Percentiles rank a stretch among this genome's conserved stretches.
phyloP scores from a whole-genome alignment of 805 yeast genomes.

The Wickerhamomyces subpelliculosus region DNA sequence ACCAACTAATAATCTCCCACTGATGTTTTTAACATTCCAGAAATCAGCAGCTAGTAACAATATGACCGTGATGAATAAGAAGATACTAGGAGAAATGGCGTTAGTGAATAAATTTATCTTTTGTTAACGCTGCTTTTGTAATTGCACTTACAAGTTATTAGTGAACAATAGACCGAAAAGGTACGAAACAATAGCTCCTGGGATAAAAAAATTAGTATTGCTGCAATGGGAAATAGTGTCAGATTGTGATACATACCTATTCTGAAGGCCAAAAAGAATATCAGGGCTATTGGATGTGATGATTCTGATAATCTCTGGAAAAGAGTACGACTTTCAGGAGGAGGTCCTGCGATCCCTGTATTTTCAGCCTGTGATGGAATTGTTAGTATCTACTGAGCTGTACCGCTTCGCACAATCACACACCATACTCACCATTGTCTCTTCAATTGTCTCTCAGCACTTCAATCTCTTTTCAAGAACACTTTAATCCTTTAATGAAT shows the following conservation, averaged over 20 bases:
- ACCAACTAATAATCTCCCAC: conserved; percentile 88
- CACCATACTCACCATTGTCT: too few relatives aligned
- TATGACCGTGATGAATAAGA: conserved; percentile 73
- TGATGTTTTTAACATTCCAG: conserved; percentile 87
- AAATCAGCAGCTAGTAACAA: conserved; percentile 82
- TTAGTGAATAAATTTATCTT: conserved; percentile 2
- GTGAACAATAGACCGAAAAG: conserved; percentile 67
- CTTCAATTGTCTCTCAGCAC: too few relatives aligned
- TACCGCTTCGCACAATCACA: too few relatives aligned
- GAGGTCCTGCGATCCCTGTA: conserved; percentile 1
- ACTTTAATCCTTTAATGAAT: too few relatives aligned
- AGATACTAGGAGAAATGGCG: conserved; percentile 37
- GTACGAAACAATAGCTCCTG: conserved; percentile 55
- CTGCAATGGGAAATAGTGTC: background rate
- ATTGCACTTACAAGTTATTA: conserved; percentile 37
- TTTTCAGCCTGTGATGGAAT: conserved; percentile 3
- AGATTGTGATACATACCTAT: conserved; percentile 27
- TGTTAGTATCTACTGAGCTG: too few relatives aligned
- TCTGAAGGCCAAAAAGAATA: conserved; percentile 57
- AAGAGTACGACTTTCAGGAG: conserved; percentile 21
- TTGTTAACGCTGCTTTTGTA: background rate
- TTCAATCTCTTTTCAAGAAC: too few relatives aligned
- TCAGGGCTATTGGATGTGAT: conserved; percentile 75
- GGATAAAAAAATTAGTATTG: too few relatives aligned
- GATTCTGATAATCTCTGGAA: conserved; percentile 53